Conservation (phyloP, 208 protist genomes). For the Trypanosomatidae sp. region DNA sequence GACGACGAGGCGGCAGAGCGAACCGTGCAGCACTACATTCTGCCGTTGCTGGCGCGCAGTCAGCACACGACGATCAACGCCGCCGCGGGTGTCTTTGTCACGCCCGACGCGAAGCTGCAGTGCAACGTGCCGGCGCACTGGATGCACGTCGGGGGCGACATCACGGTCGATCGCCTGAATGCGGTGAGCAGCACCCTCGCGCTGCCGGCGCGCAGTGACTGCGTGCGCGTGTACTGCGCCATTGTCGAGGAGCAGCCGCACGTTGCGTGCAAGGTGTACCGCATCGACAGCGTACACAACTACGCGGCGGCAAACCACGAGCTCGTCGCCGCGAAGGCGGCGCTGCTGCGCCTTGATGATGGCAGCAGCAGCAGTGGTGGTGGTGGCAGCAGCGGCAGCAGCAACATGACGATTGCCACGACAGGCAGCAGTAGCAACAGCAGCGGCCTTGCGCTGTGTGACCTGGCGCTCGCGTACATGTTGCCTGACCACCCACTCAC, state of each 20-base stretch:
- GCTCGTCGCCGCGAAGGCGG: conserved; percentile 50
- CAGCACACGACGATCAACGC: conserved; percentile 59
- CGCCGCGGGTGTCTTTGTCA: conserved; percentile 18
- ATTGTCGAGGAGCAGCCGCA: conserved; percentile 54
- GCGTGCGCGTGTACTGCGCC: conserved; percentile 56
- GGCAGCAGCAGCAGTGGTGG: conserved; percentile 8
- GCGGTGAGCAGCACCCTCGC: conserved; percentile 15
- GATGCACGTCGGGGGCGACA: conserved; percentile 17
- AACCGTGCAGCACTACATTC: conserved; percentile 15
- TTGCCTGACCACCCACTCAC: conserved; percentile 44
- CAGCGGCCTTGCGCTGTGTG: conserved; percentile 3
- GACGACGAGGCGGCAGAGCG: no score
- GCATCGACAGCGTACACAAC: conserved; percentile 55
- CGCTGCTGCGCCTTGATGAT: conserved; percentile 15
- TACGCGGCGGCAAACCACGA: conserved; percentile 48
- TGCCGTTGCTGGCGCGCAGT: conserved; percentile 45
- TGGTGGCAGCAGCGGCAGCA: background rate
- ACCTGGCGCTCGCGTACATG: background rate
- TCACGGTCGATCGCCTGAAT: conserved; percentile 39
- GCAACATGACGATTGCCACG: background rate
- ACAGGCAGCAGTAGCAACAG: background rate
- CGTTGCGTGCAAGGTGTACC: conserved; percentile 21
- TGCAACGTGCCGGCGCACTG: conserved; percentile 51
- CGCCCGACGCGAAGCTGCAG: conserved; percentile 38
- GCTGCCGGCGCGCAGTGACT: conserved; percentile 36